Conservation (phyloP, 345 rosid genomes). For the Eucalyptus leucophloia region DNA sequence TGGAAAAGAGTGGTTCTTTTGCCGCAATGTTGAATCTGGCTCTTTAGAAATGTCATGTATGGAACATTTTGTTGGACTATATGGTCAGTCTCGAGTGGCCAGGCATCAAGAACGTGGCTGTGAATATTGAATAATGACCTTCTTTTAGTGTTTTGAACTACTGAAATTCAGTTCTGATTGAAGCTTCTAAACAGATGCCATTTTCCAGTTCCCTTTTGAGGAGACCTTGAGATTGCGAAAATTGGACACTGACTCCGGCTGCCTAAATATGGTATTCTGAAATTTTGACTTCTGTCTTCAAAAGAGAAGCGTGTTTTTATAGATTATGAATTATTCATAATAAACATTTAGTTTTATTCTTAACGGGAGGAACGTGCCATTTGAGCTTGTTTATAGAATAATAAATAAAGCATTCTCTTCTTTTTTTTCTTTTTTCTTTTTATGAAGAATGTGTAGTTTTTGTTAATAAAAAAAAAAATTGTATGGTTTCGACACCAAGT, state of each 20-base stretch:
- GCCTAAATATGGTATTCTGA: neutral
- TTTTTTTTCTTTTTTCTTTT: no score
- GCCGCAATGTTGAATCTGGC: neutral
- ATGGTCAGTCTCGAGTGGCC: neutral
- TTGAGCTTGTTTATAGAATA: no score
- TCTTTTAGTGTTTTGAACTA: neutral
- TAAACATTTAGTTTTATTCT: neutral
- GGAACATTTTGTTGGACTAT: neutral
- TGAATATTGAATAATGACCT: neutral
- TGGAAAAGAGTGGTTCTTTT: neutral
- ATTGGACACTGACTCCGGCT: rapidly evolving
- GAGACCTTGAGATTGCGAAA: neutral
- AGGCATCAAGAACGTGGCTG: neutral
- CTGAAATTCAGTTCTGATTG: neutral
- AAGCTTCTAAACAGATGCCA: neutral
- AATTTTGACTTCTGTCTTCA: neutral
- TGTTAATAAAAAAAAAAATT: no score
- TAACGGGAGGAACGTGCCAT: no score
- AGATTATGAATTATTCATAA: neutral
- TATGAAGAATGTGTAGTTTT: no score
- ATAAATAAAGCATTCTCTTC: no score
- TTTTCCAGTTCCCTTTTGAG: neutral
- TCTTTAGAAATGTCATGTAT: no score
- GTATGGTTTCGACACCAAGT: no score
- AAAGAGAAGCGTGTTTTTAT: neutral